Conservation (phyloP, 169 alveolate genomes). For the Plasmodium gonderi region DNA sequence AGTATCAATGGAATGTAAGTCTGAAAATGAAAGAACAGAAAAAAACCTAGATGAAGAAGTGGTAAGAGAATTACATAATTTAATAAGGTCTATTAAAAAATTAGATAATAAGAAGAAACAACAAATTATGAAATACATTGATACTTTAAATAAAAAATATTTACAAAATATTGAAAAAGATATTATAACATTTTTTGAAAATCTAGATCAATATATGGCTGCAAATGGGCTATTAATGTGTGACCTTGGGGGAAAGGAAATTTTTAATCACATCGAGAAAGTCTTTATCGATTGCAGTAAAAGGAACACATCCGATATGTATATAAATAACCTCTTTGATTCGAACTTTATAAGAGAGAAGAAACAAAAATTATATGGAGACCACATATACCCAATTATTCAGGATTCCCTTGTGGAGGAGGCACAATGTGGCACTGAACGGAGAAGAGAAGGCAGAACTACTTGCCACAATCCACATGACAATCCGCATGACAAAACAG, state of each 20-base stretch:
- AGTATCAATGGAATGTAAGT: too few species aligned
- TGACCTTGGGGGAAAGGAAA: conserved; percentile 58
- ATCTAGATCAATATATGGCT: conserved; percentile 37
- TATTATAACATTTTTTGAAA: conserved; percentile 46
- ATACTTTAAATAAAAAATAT: conserved; percentile 50
- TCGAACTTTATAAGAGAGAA: conserved; percentile 76
- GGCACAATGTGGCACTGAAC: neutral
- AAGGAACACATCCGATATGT: neutral
- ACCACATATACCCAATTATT: conserved; percentile 80
- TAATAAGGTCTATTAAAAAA: conserved; percentile 30
- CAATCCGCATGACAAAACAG: neutral
- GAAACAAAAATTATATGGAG: conserved; percentile 78
- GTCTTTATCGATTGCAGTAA: neutral
- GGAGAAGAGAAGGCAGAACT: neutral
- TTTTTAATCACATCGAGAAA: conserved; percentile 23
- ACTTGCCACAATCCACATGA: neutral
- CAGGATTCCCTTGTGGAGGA: neutral
- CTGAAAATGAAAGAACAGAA: neutral
- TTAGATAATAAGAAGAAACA: conserved; percentile 12
- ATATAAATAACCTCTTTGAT: conserved; percentile 77
- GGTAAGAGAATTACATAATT: neutral
- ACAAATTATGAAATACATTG: conserved; percentile 23
- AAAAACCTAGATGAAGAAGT: conserved; percentile 14
- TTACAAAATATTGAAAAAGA: conserved; percentile 12
- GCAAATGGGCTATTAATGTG: conserved; percentile 65